These are phyloP conservation scores for Perilla frutescens DNA, from an alignment of 257 asterid species.

Conservation along the genomic window DNA sequence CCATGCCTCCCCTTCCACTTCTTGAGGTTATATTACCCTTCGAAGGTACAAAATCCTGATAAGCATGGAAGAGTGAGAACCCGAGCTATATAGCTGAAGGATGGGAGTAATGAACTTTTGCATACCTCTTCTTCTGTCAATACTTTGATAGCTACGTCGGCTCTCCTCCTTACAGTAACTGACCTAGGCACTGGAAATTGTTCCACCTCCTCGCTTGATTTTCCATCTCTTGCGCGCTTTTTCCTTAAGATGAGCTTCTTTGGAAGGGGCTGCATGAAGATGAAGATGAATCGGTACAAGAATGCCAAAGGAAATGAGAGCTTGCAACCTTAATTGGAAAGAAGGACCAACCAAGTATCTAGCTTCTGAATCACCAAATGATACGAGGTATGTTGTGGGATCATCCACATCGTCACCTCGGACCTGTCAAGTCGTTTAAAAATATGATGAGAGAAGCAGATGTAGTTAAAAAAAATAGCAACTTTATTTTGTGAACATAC, in stretches of 20 bases:
- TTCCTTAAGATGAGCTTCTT: conserved; percentile 60
- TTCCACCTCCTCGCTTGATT: conserved; percentile 73
- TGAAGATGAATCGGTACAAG: conserved; percentile 14
- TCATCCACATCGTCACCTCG: conserved; percentile 86
- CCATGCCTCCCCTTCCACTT: conserved; percentile 53
- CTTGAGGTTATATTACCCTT: conserved; percentile 49
- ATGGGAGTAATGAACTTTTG: not conserved
- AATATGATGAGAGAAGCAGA: conserved; percentile 33
- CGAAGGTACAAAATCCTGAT: conserved; percentile 60
- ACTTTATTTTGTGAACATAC: conserved; percentile 50
- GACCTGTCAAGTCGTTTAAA: conserved; percentile 54
- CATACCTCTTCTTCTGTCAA: conserved; percentile 69
- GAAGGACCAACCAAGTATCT: conserved; percentile 59
- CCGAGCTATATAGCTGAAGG: not conserved
- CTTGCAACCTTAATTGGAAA: not conserved
- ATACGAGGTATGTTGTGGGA: conserved; percentile 77
- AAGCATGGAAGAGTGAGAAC: conserved; percentile 25
- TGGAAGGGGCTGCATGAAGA: conserved; percentile 60
- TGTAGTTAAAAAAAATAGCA: not conserved
- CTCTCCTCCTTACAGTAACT: conserved; percentile 73
- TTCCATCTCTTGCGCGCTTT: conserved; percentile 87
- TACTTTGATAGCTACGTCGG: conserved; percentile 58
- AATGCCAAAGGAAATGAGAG: not conserved
- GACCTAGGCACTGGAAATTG: conserved; percentile 75
- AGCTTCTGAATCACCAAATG: conserved; percentile 71